These are phyloP conservation scores for Trichoderma gamsii DNA, from an alignment of 495 filamentous ascomycete genomes.

Conservation along the genomic window DNA sequence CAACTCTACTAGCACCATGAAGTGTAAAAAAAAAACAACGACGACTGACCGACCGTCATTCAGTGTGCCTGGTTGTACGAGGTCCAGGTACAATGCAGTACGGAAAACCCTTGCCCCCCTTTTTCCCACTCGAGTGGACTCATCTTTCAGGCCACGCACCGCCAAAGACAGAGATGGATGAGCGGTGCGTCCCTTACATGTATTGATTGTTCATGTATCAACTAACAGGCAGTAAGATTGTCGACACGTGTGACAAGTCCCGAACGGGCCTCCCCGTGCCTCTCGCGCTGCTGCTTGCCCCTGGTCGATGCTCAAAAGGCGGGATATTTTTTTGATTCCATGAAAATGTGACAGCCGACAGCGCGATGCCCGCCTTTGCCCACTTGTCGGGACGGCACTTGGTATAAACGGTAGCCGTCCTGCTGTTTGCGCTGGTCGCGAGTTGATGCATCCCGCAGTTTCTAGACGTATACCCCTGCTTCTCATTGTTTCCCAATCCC, in stretches of 20 bases:
- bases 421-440: slow-evolving; percentile 2
- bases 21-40: background rate
- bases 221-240: slow-evolving; percentile 4
- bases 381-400: background rate
- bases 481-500: background rate
- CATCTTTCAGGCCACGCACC: background rate
- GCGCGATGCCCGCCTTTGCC: background rate
- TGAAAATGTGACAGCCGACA: slow-evolving; percentile 5
- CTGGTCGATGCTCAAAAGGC: slow-evolving; percentile 5
- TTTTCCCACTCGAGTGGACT: background rate
- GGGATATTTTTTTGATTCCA: background rate
- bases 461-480: background rate
- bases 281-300: background rate
- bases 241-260: slow-evolving; percentile 10
- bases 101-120: background rate
- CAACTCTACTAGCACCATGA: background rate
- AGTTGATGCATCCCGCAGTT: slow-evolving; percentile 11
- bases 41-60: background rate
- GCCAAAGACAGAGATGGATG: background rate
- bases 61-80: background rate
- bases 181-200: slow-evolving; percentile 7
- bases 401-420: slow-evolving; percentile 5
- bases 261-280: background rate
- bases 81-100: background rate
- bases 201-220: background rate